A percentile compares a stretch with the other conserved stretches of the same genome.
phyloP scores from a whole-genome alignment of 495 filamentous ascomycete genomes.

The Letharia columbiana region DNA sequence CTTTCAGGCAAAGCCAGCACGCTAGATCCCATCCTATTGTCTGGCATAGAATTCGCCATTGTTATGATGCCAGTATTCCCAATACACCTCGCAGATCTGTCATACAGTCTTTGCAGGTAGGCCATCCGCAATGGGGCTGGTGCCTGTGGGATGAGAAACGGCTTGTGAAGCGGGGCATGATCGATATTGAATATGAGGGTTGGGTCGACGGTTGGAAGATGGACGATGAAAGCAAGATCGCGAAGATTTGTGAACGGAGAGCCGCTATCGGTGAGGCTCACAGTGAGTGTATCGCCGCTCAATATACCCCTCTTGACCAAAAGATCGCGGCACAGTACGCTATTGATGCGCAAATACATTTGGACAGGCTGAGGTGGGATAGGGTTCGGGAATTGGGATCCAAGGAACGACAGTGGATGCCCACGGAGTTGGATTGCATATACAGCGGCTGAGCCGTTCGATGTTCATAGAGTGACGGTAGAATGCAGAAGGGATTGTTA shows the following conservation, averaged over 20 bases:
- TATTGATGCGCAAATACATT: background rate
- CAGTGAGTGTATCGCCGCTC: background rate
- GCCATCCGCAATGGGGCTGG: slow-evolving; percentile 3
- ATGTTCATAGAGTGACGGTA: background rate
- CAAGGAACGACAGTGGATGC: background rate
- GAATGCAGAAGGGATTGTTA: background rate
- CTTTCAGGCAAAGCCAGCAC: background rate
- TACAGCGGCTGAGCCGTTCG: background rate
- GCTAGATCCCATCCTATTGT: background rate
- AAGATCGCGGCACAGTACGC: background rate
- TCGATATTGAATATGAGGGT: background rate
- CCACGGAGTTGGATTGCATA: background rate
- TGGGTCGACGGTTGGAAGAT: background rate
- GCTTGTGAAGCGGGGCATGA: background rate
- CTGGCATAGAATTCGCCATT: background rate
- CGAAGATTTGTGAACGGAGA: background rate
- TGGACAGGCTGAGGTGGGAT: background rate
- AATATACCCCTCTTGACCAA: background rate
- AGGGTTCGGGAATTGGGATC: background rate
- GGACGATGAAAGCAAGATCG: background rate
- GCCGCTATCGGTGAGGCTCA: background rate
- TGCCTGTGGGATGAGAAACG: slow-evolving; percentile 7
- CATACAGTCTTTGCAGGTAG: background rate
- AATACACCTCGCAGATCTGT: background rate
- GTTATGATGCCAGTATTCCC: background rate